Percentiles rank a stretch among this genome's conserved stretches.
These are phyloP conservation scores for Candida tetrigidarum DNA, from an alignment of 1,139 yeast genomes.

Conservation along the genomic window DNA sequence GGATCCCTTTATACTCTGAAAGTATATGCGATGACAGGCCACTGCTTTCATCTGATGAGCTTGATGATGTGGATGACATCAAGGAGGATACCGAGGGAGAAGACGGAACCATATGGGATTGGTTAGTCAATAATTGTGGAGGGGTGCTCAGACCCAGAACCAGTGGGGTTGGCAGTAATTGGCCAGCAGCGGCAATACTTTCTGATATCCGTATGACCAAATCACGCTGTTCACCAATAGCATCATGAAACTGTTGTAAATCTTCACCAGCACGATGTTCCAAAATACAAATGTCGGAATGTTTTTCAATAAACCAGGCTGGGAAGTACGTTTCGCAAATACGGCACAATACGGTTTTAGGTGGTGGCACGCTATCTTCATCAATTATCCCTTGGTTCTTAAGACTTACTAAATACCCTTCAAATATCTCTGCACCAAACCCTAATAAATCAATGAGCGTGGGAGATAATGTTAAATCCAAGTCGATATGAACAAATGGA, in stretches of 20 bases:
- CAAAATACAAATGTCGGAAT: constrained; percentile 83
- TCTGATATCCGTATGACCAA: constrained; percentile 52
- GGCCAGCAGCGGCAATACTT: constrained; percentile 24
- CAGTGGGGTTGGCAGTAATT: constrained; percentile 14
- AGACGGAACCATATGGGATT: constrained; percentile 15
- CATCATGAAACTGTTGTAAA: constrained; percentile 79
- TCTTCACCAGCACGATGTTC: constrained; percentile 86
- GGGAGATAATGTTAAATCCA: constrained; percentile 68
- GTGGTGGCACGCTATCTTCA: constrained; percentile 70
- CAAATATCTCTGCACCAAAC: constrained; percentile 86
- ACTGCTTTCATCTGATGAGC: constrained; percentile 18
- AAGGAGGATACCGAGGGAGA: constrained; percentile 21
- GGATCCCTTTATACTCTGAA: constrained; percentile 63
- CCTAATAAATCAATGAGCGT: constrained; percentile 76
- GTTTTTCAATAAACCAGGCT: constrained; percentile 96
- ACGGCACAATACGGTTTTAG: constrained; percentile 80
- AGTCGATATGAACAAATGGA: constrained; percentile 68
- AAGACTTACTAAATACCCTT: constrained; percentile 67
- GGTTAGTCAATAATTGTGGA: constrained; percentile 9
- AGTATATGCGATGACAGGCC: constrained; percentile 21
- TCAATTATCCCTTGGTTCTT: constrained; percentile 65
- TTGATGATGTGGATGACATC: constrained; percentile 13
- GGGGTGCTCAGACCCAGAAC: constrained; percentile 8
- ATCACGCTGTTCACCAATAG: constrained; percentile 72
- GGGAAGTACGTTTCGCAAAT: constrained; percentile 94